phyloP scores from a whole-genome alignment of 768 basidiomycete species.

The Leucosporidium scottii region DNA sequence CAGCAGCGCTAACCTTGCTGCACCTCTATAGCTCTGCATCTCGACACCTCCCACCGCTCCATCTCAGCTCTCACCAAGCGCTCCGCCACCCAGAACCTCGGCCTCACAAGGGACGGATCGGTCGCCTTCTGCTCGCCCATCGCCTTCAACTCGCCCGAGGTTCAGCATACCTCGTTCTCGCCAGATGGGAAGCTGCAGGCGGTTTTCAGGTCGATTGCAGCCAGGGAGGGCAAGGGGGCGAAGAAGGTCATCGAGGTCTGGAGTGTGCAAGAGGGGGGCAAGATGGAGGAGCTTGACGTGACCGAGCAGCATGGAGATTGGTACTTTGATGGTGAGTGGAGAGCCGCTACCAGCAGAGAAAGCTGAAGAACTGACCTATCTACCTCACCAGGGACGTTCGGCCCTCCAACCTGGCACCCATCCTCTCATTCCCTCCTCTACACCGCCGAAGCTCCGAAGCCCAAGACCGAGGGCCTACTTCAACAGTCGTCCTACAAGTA shows the following conservation, averaged over 20 bases:
- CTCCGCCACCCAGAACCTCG: not conserved
- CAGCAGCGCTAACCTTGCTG: not conserved
- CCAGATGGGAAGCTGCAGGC: conserved; percentile 47
- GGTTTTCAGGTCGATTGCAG: conserved; percentile 46
- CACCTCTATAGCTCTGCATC: conserved; percentile 4
- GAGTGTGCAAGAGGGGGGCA: conserved; percentile 41
- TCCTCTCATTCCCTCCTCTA: conserved; percentile 55
- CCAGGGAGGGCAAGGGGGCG: conserved; percentile 17
- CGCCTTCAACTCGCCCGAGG: conserved; percentile 1
- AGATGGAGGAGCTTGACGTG: conserved; percentile 53
- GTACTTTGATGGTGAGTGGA: conserved; percentile 54
- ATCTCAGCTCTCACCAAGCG: conserved; percentile 16
- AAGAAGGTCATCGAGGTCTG: conserved; percentile 59
- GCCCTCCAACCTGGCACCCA: conserved; percentile 53
- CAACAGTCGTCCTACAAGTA: conserved; percentile 48
- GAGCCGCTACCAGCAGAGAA: not conserved
- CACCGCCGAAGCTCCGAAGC: conserved; percentile 53
- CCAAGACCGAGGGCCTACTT: conserved; percentile 33
- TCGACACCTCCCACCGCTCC: conserved; percentile 18
- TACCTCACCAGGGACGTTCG: conserved; percentile 49
- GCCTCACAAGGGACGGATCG: not conserved
- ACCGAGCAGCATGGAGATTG: conserved; percentile 56
- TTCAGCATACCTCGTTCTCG: conserved; percentile 44
- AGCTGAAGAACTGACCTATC: not conserved
- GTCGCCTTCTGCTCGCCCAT: not conserved